A percentile compares a stretch with the other conserved stretches of the same genome.
Evolutionary conservation across 2,329 filamentous ascomycete species (phyloP).

Genomic region (Sporothrix pseudoabietina): DNA sequence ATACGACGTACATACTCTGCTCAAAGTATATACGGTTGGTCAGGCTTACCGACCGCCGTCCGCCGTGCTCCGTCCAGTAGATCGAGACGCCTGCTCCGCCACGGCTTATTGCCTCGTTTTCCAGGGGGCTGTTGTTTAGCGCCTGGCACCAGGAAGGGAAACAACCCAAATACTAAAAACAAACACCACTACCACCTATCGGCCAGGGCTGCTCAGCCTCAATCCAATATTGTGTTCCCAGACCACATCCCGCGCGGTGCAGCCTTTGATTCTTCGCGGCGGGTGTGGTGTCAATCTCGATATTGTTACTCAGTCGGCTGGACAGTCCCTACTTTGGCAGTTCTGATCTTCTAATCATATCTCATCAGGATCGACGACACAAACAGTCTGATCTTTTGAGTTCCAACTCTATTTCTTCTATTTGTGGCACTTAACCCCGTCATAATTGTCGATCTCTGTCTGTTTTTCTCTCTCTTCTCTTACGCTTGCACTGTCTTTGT

Average conservation of each 20-base stretch:
- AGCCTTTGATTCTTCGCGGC: conserved; percentile 6
- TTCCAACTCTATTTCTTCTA: background rate
- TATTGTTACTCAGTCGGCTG: background rate
- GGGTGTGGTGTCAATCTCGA: background rate
- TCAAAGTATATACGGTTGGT: background rate
- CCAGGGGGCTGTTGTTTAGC: conserved; percentile 21
- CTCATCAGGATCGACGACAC: conserved; percentile 5
- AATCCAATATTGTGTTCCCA: background rate
- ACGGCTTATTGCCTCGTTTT: conserved; percentile 29
- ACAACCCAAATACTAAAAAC: background rate
- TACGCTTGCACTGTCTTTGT: background rate
- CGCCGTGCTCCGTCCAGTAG: background rate
- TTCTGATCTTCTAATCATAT: background rate
- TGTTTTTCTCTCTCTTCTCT: background rate
- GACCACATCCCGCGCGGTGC: background rate
- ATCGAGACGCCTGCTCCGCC: conserved; percentile 22
- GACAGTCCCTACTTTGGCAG: background rate
- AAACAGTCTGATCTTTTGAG: background rate
- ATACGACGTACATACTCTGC: background rate
- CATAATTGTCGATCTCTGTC: background rate
- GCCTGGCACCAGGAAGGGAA: background rate
- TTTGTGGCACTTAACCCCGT: background rate
- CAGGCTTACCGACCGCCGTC: conserved; percentile 5
- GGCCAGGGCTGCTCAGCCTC: conserved; percentile 18
- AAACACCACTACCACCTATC: conserved; percentile 9